phyloP scores from a whole-genome alignment of 2,329 filamentous ascomycete species.

The Aspergillus sp. region DNA sequence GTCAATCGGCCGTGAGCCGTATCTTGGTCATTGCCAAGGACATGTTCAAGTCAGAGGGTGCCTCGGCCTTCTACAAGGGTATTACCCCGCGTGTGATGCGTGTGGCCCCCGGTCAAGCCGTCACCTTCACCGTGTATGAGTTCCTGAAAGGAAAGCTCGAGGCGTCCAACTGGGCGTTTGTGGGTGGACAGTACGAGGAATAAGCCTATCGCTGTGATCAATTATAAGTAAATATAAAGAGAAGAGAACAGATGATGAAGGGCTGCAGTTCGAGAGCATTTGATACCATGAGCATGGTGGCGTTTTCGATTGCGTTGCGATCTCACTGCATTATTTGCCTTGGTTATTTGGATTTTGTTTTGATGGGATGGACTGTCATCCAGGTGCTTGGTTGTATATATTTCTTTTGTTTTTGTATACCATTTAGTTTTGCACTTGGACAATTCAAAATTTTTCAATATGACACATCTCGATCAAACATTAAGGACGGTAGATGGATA shows the following conservation, averaged over 20 bases:
- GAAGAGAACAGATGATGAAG: neutral
- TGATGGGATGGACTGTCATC: constrained; percentile 4
- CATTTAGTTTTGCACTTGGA: neutral
- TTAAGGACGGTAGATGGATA: too few species aligned
- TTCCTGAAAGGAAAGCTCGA: constrained; percentile 70
- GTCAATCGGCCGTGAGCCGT: constrained; percentile 72
- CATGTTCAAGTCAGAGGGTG: constrained; percentile 91
- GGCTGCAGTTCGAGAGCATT: constrained; percentile 15
- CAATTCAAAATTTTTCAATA: too few species aligned
- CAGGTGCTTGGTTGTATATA: constrained; percentile 16
- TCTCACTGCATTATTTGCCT: constrained; percentile 10
- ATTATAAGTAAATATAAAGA: neutral
- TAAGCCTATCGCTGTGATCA: constrained; percentile 16
- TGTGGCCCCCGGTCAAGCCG: constrained; percentile 89
- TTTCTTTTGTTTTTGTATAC: constrained; percentile 4
- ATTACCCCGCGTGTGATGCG: constrained; percentile 97
- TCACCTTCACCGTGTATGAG: constrained; percentile 73
- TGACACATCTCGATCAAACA: too few species aligned
- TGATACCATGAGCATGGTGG: constrained; percentile 24
- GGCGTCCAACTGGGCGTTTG: constrained; percentile 54
- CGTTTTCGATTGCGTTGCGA: constrained; percentile 18
- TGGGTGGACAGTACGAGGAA: constrained; percentile 64
- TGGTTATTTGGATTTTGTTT: constrained; percentile 6
- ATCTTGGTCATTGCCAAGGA: constrained; percentile 74
- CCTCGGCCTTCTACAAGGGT: constrained; percentile 96